Percentiles rank a stretch among this genome's conserved stretches.
Conservation (phyloP, 176 grass and related monocot species). For the Carex pumila region DNA sequence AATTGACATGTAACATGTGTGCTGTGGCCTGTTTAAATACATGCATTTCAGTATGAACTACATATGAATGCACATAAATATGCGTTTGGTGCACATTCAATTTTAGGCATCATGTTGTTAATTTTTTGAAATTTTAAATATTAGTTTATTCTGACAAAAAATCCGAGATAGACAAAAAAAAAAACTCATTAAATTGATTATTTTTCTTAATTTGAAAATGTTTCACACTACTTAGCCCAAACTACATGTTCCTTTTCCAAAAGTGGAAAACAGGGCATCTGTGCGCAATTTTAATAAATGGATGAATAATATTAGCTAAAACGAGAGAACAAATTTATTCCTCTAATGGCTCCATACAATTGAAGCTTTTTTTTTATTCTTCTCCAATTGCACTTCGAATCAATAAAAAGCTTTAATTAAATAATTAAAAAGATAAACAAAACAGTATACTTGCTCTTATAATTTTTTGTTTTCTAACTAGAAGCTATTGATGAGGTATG, state of each 20-base stretch:
- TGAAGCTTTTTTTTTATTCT: conserved; percentile 11
- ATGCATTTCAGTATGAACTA: background rate
- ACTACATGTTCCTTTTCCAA: background rate
- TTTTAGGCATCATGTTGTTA: background rate
- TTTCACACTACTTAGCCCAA: background rate
- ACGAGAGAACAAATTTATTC: background rate
- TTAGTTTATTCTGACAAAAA: no score
- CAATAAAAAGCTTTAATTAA: background rate
- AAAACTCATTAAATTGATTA: background rate
- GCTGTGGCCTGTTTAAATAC: background rate
- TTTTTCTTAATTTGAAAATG: background rate
- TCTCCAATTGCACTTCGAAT: conserved; percentile 2
- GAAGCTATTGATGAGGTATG: background rate
- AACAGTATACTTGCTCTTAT: background rate
- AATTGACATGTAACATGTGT: background rate
- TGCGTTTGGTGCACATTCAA: background rate
- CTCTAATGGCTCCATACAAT: background rate
- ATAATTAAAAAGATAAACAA: background rate
- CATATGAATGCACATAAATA: background rate
- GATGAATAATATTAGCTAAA: background rate
- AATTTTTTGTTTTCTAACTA: background rate
- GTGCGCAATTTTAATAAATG: background rate
- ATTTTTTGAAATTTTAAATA: no score
- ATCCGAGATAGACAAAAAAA: background rate
- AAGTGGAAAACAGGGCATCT: background rate